Conservation (phyloP, 176 grass and related monocot genomes). For the Eragrostis curvula region DNA sequence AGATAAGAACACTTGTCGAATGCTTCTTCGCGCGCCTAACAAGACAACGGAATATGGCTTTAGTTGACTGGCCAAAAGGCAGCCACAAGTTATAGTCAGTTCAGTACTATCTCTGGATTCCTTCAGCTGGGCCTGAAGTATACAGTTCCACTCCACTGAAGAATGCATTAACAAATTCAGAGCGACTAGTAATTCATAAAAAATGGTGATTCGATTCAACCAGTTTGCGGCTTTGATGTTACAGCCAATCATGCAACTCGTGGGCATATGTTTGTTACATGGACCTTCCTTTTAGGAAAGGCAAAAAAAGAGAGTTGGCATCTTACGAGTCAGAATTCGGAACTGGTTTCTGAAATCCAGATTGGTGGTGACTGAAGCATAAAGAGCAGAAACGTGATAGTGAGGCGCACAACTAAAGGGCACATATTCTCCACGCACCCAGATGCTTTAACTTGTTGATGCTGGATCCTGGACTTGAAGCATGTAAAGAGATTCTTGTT, state of each 20-base stretch:
- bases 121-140: background rate
- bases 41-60: conserved; percentile 38
- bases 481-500: background rate
- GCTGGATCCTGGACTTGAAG: background rate
- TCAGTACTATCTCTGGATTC: conserved; percentile 26
- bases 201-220: background rate
- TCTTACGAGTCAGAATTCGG: background rate
- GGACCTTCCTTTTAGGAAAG: background rate
- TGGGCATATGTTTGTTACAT: background rate
- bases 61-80: conserved; percentile 27
- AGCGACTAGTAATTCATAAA: background rate
- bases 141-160: background rate
- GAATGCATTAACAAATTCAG: background rate
- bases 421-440: conserved; percentile 16
- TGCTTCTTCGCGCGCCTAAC: conserved; percentile 16
- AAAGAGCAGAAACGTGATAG: background rate
- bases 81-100: background rate
- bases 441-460: background rate
- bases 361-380: background rate
- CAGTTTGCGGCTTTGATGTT: background rate
- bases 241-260: background rate
- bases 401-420: background rate
- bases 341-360: background rate
- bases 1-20: conserved; percentile 33
- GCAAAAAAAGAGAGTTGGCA: background rate